Evolutionary conservation across 805 yeast species (phyloP), one percentile per base, ranked within the genome.

Genomic region (Blastobotrys attinorum): DNA sequence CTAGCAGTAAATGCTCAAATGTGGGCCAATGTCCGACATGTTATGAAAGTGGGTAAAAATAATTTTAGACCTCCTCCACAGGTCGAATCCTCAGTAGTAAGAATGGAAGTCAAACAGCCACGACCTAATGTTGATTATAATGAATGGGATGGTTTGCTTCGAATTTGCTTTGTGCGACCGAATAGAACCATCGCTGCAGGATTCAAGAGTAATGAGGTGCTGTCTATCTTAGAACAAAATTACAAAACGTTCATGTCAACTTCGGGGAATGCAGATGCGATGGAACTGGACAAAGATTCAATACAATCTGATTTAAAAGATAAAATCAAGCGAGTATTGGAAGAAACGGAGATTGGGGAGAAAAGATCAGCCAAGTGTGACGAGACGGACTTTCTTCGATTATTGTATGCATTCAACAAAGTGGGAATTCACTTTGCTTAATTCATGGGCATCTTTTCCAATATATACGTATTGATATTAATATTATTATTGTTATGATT

Each of bases 1-100:
- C 72, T 92, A 43, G 83, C 95, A 25, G 97, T 96, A 23, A 92
- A 92, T 59, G 97, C 92, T 1, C 98, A 92, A 60, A 90, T 92
- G 97, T 92, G 97, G 97, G 96, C 97, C n/a, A 86, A 86, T 52
- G 97, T 92, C 13, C 88, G 95, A 5, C 98, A 92, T 62, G 85
- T 92, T 43, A 92, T 92, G 98, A 92, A 92, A 65, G 98, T 92
- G 23, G 97, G 97, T 20, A 83, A 80, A 60, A 92, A 92, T 61
- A 92, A 92, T 60, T 92, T 92, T 71, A 75, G 96, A 55, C 98
- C 98, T 20, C 98, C 98, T 8, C 98, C 98, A 46, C 89, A 92
- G 63, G 98, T 92, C 46, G 98, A 92, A 63, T 88, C 97, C 0
- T 82, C 95, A 29, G 98, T 92, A 39, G 97, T 92, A 16, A 76